phyloP scores from a whole-genome alignment of 176 grass and related monocot species.

The Carex pumila region DNA sequence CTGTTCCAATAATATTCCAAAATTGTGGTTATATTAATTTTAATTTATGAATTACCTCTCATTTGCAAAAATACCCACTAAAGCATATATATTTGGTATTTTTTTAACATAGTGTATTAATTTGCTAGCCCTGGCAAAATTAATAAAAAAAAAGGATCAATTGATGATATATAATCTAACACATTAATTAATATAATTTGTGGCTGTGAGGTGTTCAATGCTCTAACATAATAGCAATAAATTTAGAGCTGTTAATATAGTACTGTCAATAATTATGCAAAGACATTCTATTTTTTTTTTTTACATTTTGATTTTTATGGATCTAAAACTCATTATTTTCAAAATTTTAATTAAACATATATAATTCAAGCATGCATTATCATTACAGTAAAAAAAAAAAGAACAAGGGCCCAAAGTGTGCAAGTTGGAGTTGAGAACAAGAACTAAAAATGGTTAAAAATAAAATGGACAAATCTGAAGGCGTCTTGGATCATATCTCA shows the following conservation, averaged over 20 bases:
- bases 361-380: background rate
- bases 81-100: background rate
- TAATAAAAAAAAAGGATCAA: background rate
- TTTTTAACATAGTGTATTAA: background rate
- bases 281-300: background rate
- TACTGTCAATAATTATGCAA: background rate
- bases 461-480: slow-evolving; percentile 10
- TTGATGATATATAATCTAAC: background rate
- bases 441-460: background rate
- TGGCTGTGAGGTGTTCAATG: background rate
- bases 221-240: background rate
- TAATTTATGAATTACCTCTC: no score
- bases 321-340: background rate
- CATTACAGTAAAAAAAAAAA: background rate
- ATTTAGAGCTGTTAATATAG: background rate
- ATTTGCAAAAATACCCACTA: background rate
- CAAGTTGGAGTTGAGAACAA: background rate
- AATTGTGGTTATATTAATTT: background rate
- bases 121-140: background rate
- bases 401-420: background rate
- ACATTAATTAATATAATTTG: background rate
- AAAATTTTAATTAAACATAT: background rate
- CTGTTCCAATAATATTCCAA: background rate
- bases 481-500: slow-evolving; percentile 3
- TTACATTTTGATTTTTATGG: background rate